Conservation (phyloP, 2,329 filamentous ascomycete species). For the Bipolaris oryzae region DNA sequence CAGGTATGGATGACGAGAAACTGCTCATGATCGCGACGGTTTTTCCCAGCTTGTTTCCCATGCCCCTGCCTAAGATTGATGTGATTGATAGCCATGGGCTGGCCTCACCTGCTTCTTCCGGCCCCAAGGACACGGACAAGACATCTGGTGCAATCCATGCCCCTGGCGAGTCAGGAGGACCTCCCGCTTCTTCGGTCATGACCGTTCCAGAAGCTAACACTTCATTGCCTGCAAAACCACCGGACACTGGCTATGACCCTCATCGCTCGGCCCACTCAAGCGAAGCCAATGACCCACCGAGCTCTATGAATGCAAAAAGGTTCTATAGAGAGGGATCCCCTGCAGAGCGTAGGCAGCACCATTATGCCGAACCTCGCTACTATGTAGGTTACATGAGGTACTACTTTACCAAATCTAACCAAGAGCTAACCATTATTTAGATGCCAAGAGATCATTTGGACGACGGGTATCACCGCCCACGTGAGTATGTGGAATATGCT, state of each 20-base stretch:
- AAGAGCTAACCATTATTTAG: conserved; percentile 30
- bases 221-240: conserved; percentile 41
- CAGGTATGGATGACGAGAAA: conserved; percentile 64
- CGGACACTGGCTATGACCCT: conserved; percentile 58
- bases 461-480: conserved; percentile 34
- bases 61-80: conserved; percentile 52
- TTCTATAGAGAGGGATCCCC: conserved; percentile 35
- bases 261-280: conserved; percentile 46
- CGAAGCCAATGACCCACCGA: conserved; percentile 24
- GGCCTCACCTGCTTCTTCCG: conserved; percentile 37
- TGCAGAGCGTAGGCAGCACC: conserved; percentile 35
- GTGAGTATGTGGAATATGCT: conserved; percentile 40
- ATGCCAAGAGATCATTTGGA: conserved; percentile 36
- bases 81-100: conserved; percentile 39
- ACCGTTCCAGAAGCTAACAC: conserved; percentile 36
- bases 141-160: conserved; percentile 21
- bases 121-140: conserved; percentile 40
- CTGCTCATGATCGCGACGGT: conserved; percentile 58
- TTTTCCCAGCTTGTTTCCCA: conserved; percentile 55
- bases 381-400: conserved; percentile 39
- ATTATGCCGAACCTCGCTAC: conserved; percentile 41
- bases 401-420: conserved; percentile 4
- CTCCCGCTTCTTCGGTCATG: conserved; percentile 28
- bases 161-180: conserved; percentile 26
- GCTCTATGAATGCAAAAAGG: conserved; percentile 27